Percentiles rank a stretch among this genome's conserved stretches.
phyloP scores from a whole-genome alignment of 192 early-diverging fungal genomes.

The Diversispora eburnea region DNA sequence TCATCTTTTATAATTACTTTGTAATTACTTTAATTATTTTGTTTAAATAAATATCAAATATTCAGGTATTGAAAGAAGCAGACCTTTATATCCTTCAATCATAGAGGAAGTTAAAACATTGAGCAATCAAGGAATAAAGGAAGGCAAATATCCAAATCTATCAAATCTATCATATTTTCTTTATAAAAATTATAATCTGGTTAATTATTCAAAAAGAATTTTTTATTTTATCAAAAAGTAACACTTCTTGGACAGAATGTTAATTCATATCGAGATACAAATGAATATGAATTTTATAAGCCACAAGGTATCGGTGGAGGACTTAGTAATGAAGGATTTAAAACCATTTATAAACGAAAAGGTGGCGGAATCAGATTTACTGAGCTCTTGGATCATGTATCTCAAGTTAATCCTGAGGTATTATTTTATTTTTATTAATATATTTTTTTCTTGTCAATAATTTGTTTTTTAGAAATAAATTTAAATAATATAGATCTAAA shows the following conservation, averaged over 20 bases:
- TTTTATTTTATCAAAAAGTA: constrained; percentile 26
- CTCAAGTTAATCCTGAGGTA: constrained; percentile 63
- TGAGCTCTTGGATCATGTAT: constrained; percentile 65
- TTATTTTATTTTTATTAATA: not conserved
- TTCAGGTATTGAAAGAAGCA: constrained; percentile 65
- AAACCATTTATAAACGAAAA: constrained; percentile 72
- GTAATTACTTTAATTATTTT: not conserved
- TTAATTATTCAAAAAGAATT: not conserved
- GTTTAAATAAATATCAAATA: not conserved
- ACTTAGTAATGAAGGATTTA: constrained; percentile 60
- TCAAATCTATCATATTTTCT: not conserved
- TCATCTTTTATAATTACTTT: not conserved
- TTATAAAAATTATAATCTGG: not conserved
- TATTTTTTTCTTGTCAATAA: not conserved
- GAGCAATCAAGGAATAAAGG: constrained; percentile 62
- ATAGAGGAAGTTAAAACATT: constrained; percentile 60
- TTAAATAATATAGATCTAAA: not conserved
- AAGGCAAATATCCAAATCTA: constrained; percentile 13
- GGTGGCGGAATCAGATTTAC: constrained; percentile 73
- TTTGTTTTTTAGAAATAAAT: not conserved
- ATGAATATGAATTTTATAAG: constrained; percentile 49
- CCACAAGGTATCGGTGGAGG: constrained; percentile 42
- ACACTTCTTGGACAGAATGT: constrained; percentile 79
- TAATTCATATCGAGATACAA: constrained; percentile 73
- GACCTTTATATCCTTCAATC: constrained; percentile 62